phyloP scores from a whole-genome alignment of 176 grass and related monocot species.

The Hordeum vulgare region MorexV3_pseudomolecules_assembly NC_058519.1:407034117-407034616 shows the following conservation, averaged over 20 bases:
- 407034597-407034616: background rate
- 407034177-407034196: conserved; percentile 94
- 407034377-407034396: background rate
- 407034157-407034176: conserved; percentile 95
- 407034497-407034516: background rate
- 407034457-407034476: background rate
- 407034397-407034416: background rate
- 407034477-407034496: background rate
- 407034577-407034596: background rate
- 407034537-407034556: background rate
- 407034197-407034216: conserved; percentile 95
- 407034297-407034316: background rate
- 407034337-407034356: background rate
- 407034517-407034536: background rate
- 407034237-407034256: background rate
- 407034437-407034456: background rate
- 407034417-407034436: background rate
- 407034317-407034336: background rate
- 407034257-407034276: background rate
- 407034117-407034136: conserved; percentile 79
- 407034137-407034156: conserved; percentile 65
- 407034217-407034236: background rate
- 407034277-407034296: background rate
- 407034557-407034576: background rate
- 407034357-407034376: background rate